A percentile compares a stretch with the other conserved stretches of the same genome.
Evolutionary conservation across 208 protist genomes (phyloP).

Genomic region (Naegleria lovaniensis): DNA sequence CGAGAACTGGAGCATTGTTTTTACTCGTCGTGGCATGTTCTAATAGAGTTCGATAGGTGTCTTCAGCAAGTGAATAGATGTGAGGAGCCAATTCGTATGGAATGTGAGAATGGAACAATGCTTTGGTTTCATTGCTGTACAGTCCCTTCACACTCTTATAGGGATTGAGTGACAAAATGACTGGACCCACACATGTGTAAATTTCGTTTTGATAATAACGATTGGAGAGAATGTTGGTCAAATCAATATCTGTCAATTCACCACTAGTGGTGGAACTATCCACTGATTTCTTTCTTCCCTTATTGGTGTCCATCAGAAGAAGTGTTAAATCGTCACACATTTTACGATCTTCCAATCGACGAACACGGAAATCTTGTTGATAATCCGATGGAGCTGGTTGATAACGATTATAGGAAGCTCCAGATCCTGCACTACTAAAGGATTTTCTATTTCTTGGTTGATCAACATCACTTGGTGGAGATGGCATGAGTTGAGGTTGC

Average conservation of each 20-base stretch:
- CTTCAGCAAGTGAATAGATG: slow-evolving; percentile 33
- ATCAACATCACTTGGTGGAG: not conserved
- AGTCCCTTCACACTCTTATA: not conserved
- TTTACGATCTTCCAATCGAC: not conserved
- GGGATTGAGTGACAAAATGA: not conserved
- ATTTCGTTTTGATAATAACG: slow-evolving; percentile 21
- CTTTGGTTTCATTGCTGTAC: slow-evolving; percentile 12
- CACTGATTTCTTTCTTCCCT: not conserved
- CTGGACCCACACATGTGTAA: not conserved
- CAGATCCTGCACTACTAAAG: not conserved
- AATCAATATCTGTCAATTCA: not conserved
- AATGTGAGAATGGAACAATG: not conserved
- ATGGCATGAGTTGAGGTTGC: not conserved
- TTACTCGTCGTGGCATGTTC: not conserved
- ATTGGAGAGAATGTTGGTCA: not conserved
- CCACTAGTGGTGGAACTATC: not conserved
- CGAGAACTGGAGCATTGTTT: not conserved
- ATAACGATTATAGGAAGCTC: not conserved
- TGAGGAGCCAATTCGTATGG: slow-evolving; percentile 36
- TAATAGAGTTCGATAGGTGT: slow-evolving; percentile 24
- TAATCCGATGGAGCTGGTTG: not conserved
- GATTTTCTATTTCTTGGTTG: not conserved
- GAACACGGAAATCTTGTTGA: slow-evolving; percentile 9
- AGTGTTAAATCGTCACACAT: not conserved
- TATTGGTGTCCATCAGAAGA: not conserved